Evolutionary conservation across 108 stramenopile genomes (phyloP).

Genomic region (Parmales sp.): DNA sequence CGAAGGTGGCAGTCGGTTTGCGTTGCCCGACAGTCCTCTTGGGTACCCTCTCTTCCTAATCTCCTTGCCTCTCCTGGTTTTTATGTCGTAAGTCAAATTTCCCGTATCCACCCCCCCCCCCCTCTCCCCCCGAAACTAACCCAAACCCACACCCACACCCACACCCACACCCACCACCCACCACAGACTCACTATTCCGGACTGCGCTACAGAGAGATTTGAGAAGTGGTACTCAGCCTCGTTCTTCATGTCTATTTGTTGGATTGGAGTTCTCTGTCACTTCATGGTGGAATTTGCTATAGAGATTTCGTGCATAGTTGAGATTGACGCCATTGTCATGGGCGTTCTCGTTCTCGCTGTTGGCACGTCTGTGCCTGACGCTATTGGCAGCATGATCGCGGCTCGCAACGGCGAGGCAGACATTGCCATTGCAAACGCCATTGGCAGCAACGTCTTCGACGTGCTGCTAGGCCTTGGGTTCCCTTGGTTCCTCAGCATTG

Average conservation of each 20-base stretch:
- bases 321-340: slow-evolving; percentile 14
- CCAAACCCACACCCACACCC: no score
- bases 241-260: slow-evolving; percentile 17
- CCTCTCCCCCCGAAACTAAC: no score
- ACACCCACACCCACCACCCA: no score
- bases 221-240: background rate
- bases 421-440: slow-evolving; percentile 24
- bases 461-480: slow-evolving; percentile 20
- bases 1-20: background rate
- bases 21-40: background rate
- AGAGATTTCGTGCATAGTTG: slow-evolving; percentile 11
- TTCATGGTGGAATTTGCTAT: slow-evolving; percentile 11
- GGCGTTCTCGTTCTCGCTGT: slow-evolving; percentile 17
- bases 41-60: background rate
- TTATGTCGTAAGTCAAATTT: no score
- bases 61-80: background rate
- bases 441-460: slow-evolving; percentile 30
- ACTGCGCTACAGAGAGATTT: background rate
- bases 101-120: no score
- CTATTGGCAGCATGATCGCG: slow-evolving; percentile 17
- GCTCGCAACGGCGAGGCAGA: slow-evolving; percentile 21
- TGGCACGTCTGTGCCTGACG: slow-evolving; percentile 20
- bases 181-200: background rate
- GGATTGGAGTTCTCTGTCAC: slow-evolving; percentile 17
- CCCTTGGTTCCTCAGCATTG: slow-evolving; percentile 15